A percentile compares a stretch with the other conserved stretches of the same genome.
Evolutionary conservation across 2,329 filamentous ascomycete species (phyloP).

Genomic region (Talaromyces sp.): DNA sequence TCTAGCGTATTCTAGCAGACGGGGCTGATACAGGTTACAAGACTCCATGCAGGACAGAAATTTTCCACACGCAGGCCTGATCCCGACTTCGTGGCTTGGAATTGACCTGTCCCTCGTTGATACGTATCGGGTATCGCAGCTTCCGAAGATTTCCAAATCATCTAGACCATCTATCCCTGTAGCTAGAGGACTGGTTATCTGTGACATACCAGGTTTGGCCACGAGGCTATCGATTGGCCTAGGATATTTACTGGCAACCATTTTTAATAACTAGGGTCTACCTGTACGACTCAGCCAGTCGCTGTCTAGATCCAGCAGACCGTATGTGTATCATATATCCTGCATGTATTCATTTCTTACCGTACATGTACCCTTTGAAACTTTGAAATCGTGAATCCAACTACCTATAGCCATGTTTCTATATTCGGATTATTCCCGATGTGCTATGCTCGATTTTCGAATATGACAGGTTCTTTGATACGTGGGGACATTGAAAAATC

Average conservation of each 20-base stretch:
- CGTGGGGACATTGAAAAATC: background rate
- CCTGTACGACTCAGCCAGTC: background rate
- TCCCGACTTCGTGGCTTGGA: conserved; percentile 3
- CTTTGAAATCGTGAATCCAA: background rate
- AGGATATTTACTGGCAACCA: background rate
- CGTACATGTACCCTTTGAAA: background rate
- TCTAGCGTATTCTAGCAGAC: background rate
- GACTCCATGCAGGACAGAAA: background rate
- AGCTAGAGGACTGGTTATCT: background rate
- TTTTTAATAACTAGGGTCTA: background rate
- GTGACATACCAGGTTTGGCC: background rate
- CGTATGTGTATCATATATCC: background rate
- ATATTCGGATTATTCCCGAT: background rate
- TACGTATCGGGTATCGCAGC: background rate
- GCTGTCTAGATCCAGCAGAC: background rate
- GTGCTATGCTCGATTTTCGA: background rate
- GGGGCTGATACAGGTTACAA: background rate
- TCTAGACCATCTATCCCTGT: background rate
- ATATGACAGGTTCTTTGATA: background rate
- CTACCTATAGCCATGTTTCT: background rate
- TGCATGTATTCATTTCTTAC: conserved; percentile 1
- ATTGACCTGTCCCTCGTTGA: background rate
- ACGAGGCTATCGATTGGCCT: background rate
- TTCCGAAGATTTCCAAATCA: background rate
- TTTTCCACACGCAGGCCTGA: background rate